These are phyloP conservation scores for Termitomyces sp. DNA, from an alignment of 768 basidiomycete genomes.

Conservation along the genomic window DNA sequence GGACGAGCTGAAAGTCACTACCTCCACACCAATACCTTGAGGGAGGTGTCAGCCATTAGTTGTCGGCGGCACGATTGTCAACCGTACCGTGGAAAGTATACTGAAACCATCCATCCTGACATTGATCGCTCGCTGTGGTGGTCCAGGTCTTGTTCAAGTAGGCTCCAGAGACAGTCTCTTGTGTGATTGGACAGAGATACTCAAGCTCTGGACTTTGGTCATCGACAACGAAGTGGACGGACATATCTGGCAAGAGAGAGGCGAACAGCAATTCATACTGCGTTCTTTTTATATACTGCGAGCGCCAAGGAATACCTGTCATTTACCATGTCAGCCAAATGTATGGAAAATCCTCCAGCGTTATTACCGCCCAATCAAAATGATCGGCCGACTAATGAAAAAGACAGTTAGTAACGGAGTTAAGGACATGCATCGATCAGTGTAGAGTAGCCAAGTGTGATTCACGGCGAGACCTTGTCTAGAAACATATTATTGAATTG, in stretches of 20 bases:
- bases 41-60: neutral
- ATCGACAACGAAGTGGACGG: constrained; percentile 31
- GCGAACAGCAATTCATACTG: neutral
- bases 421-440: no score
- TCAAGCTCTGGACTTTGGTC: constrained; percentile 32
- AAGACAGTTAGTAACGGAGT: neutral
- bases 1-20: constrained; percentile 21
- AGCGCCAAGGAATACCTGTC: neutral
- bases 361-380: no score
- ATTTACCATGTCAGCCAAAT: no score
- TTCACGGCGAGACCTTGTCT: neutral
- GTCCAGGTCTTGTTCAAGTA: constrained; percentile 40
- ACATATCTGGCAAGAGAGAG: constrained; percentile 2
- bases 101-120: constrained; percentile 35
- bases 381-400: neutral
- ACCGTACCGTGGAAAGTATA: constrained; percentile 34
- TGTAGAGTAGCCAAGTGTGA: neutral
- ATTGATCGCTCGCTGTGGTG: constrained; percentile 24
- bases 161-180: constrained; percentile 29
- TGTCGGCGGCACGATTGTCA: neutral
- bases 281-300: constrained; percentile 1
- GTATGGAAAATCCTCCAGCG: no score
- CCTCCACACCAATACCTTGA: constrained; percentile 30
- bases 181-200: constrained; percentile 33
- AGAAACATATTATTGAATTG: neutral